Evolutionary conservation across 768 basidiomycete species (phyloP), one percentile per base, ranked within the genome.

Genomic region (Leccinellum albellum): DNA sequence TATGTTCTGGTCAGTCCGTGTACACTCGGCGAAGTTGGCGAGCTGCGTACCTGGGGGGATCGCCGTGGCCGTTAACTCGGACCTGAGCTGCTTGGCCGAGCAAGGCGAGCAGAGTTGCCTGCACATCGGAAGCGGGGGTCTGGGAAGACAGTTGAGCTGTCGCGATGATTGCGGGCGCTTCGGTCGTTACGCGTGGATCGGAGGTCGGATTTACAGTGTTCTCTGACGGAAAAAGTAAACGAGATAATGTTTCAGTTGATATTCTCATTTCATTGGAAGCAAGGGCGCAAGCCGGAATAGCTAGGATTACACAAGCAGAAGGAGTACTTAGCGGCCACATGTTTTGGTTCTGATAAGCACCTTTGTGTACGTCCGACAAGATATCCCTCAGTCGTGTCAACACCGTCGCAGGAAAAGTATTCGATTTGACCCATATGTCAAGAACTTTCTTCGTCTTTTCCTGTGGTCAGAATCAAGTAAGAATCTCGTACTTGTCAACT

Each of bases 381-480:
- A 87, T 76, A 72, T 85, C 82, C 74, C 79, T 77, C 71, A 97
- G 79, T 64, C 85, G 87, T 60, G 85, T 77, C 67, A 95, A 76
- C 70, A 90, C 84, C 64, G 80, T 70, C 66, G 85, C 70, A 56
- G 94, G 88, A 76, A 99, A 99, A 50, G 96, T 96, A 74, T 80
- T 84, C 57, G 86, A 84, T 74, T 95, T 96, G 66, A 81, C 82
- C 96, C 96, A 99, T 67, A 99, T 98, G 76, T 98, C 97, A 74
- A 96, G 84, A 68, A 99, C 86, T 75, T 98, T 98, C 80, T 89
- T 88, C 47, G 91, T 82, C 78, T 99, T 99, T 79, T 97, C 96
- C 95, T 98, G 79, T 74, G 70, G 57, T 69, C 59, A 61, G 59
- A 74, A 65, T 67, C 67, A 66, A 62, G 68, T 72, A 71, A 73